Percentiles rank a stretch among this genome's conserved stretches.
These are phyloP conservation scores for Cryptococcus amylolentus DNA, from an alignment of 1,284 basidiomycete species.

Conservation along the genomic window DNA sequence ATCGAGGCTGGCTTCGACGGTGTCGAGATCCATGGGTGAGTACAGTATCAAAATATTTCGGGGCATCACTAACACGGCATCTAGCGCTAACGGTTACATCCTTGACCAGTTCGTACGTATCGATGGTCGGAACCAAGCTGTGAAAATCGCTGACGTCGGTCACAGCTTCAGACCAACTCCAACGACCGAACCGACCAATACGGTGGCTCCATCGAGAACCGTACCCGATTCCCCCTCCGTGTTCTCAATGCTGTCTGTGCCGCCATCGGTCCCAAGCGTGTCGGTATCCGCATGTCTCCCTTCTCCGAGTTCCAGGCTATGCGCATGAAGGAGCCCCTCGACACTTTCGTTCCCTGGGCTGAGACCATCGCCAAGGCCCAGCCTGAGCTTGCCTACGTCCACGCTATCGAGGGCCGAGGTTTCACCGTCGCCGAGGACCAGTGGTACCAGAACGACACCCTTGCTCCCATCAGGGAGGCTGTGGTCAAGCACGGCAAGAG, in stretches of 20 bases:
- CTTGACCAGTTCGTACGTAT: constrained; percentile 55
- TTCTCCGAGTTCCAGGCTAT: constrained; percentile 54
- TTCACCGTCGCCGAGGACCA: constrained; percentile 18
- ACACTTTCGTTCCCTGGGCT: constrained; percentile 18
- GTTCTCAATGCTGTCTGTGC: constrained; percentile 54
- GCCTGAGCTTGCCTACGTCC: constrained; percentile 59
- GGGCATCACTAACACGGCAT: neutral
- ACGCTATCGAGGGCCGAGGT: constrained; percentile 55
- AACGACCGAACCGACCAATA: constrained; percentile 62
- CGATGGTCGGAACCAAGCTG: neutral
- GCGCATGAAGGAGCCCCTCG: constrained; percentile 5
- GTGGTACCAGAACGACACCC: constrained; percentile 14
- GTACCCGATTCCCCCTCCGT: constrained; percentile 56
- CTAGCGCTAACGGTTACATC: constrained; percentile 12
- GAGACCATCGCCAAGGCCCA: constrained; percentile 44
- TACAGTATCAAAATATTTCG: too few relatives aligned
- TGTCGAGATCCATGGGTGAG: constrained; percentile 54
- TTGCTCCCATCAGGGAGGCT: constrained; percentile 23
- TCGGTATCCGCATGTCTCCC: constrained; percentile 58
- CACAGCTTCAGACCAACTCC: constrained; percentile 53
- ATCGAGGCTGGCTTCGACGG: constrained; percentile 64
- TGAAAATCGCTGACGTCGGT: constrained; percentile 22
- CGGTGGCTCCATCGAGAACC: constrained; percentile 59
- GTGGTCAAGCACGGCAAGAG: constrained; percentile 17
- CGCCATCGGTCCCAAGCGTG: constrained; percentile 55